Evolutionary conservation across 2,329 filamentous ascomycete species (phyloP), one percentile per base, ranked within the genome.

Genomic region (Parastagonospora avenae): DNA sequence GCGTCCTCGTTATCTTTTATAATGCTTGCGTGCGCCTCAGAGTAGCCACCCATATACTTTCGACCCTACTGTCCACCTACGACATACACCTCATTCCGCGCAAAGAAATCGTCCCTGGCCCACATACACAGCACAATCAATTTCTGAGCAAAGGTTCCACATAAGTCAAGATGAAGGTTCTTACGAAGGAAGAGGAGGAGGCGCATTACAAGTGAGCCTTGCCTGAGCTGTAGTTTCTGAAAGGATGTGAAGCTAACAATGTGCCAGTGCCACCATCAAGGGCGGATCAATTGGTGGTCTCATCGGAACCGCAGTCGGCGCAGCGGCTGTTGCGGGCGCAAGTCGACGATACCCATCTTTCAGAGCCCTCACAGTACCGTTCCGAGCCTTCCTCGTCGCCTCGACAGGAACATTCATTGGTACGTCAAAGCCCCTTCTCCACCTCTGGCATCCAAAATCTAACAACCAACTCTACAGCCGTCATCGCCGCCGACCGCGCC

Each of bases 141-240:
- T 19, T n/a, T 48, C 19, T 24, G 19, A 33, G n/a, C 24, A 32
- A 19, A 54, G 39, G 12, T 32, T n/a, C 28, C 19, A 46, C 29
- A 36, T 32, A 40, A 47, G 19, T 16, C 59, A 64, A 50, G 1
- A 99, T 97, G 94, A 97, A 97, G 88, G 81, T 97, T 71, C 83
- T 97, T 73, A 95, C 90, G 66, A 91, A 93, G 74, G 91, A 97
- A 84, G 91, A 97, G 79, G 92, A 97, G 78, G 74, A 81, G 54
- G 90, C 84, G 46, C 92, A 97, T 83, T 96, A 95, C 84, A 78
- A 81, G 84, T 86, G 76, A 43, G 77, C 60, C 8, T 35, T 15
- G 10, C 52, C 15, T 35, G 29, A 2, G 9, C 14, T 24, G 15
- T 10, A 39, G 8, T 16, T 7, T 8, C 11, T 9, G 4, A 16